These are phyloP conservation scores for Kalmusia sp. DNA, from an alignment of 2,329 filamentous ascomycete genomes.

Conservation along the genomic window DNA sequence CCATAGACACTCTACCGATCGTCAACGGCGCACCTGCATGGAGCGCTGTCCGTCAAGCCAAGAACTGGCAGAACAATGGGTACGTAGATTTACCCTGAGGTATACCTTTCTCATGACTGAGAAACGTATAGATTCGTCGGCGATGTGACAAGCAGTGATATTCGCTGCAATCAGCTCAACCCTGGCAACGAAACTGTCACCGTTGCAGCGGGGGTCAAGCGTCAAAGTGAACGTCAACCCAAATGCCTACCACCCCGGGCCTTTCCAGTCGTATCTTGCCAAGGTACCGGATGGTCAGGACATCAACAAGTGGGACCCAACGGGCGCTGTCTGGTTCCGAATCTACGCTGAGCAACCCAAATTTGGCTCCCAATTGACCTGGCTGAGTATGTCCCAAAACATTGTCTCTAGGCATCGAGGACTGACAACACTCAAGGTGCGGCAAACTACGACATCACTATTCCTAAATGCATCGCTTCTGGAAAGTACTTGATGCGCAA, in stretches of 20 bases:
- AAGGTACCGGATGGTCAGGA: slow-evolving; percentile 28
- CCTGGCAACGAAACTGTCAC: slow-evolving; percentile 5
- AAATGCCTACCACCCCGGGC: slow-evolving; percentile 26
- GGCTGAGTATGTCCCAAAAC: slow-evolving; percentile 3
- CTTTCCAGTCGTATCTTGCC: slow-evolving; percentile 32
- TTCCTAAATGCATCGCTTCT: slow-evolving; percentile 4
- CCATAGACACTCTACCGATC: background rate
- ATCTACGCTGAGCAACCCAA: slow-evolving; percentile 20
- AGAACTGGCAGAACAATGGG: slow-evolving; percentile 32
- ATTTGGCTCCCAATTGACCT: slow-evolving; percentile 1
- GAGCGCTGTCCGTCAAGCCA: slow-evolving; percentile 27
- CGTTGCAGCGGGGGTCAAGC: slow-evolving; percentile 18
- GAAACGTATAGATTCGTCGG: no score
- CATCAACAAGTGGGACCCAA: slow-evolving; percentile 22
- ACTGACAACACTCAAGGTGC: background rate
- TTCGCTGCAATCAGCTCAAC: slow-evolving; percentile 25
- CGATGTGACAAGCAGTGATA: slow-evolving; percentile 25
- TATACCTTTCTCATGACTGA: no score
- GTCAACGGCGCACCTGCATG: slow-evolving; percentile 5
- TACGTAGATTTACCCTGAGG: no score
- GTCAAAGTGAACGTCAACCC: slow-evolving; percentile 25
- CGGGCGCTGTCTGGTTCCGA: slow-evolving; percentile 32
- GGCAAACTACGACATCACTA: slow-evolving; percentile 5
- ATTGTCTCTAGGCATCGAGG: background rate
- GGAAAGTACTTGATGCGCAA: slow-evolving; percentile 9